Evolutionary conservation across 1,284 basidiomycete genomes (phyloP).

Genomic region (Ganoderma meredithae): DNA sequence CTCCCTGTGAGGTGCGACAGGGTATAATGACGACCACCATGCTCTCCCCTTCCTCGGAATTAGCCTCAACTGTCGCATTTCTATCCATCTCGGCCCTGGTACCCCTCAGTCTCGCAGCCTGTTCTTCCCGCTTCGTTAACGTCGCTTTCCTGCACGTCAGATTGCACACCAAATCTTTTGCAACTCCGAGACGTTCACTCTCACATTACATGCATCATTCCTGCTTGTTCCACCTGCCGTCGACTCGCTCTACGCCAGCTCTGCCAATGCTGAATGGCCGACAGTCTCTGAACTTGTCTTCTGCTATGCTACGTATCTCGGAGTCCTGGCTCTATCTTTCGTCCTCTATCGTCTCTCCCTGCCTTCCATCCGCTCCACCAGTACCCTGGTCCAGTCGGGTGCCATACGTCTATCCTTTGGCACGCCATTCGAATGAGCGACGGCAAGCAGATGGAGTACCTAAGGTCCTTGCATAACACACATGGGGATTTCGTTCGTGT

Average conservation of each 20-base stretch:
- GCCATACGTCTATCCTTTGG: background rate
- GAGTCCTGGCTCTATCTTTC: background rate
- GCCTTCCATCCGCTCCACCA: background rate
- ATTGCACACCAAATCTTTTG: background rate
- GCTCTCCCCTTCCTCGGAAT: too few species aligned
- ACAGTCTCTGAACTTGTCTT: background rate
- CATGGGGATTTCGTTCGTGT: conserved; percentile 6
- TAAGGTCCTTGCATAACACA: background rate
- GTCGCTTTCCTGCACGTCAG: background rate
- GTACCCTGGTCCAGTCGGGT: background rate
- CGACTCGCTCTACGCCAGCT: background rate
- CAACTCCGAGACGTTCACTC: background rate
- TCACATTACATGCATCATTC: background rate
- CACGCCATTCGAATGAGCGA: background rate
- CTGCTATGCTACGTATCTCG: background rate
- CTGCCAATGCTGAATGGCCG: background rate
- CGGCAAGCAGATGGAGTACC: background rate
- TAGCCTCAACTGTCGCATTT: background rate
- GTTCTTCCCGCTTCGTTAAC: background rate
- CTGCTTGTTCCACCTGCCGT: background rate
- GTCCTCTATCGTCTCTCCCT: background rate
- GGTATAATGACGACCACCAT: too few species aligned
- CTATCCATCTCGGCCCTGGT: background rate
- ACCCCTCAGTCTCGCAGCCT: background rate
- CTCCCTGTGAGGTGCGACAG: too few species aligned